Conservation (phyloP, 1,139 yeast species). For the Kurtzmaniella quercitrusa region DNA sequence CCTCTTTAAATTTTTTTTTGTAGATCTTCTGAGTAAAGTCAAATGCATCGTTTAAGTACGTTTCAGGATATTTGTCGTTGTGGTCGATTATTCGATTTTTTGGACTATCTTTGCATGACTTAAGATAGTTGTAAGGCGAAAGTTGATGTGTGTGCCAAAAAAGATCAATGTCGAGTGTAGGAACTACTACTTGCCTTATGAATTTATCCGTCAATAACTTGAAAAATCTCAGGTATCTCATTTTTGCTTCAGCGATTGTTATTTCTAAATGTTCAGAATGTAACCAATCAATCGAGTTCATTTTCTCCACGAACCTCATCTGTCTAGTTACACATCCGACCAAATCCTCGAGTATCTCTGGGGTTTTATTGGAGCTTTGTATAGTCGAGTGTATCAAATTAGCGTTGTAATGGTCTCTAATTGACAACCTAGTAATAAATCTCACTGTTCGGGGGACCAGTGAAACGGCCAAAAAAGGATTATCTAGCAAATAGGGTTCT, state of each 20-base stretch:
- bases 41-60: slow-evolving; percentile 9
- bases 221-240: slow-evolving; percentile 26
- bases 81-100: slow-evolving; percentile 11
- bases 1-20: slow-evolving; percentile 6
- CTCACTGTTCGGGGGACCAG: neutral
- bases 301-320: slow-evolving; percentile 24
- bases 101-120: slow-evolving; percentile 1
- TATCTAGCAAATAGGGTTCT: neutral
- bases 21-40: slow-evolving; percentile 12
- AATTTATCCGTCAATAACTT: slow-evolving; percentile 12
- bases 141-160: slow-evolving; percentile 31
- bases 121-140: slow-evolving; percentile 14
- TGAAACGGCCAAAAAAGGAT: neutral
- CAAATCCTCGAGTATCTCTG: slow-evolving; percentile 17
- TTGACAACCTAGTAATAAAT: neutral
- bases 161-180: slow-evolving; percentile 27
- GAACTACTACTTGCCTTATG: slow-evolving; percentile 10
- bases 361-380: neutral
- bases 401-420: neutral
- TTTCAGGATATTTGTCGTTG: slow-evolving; percentile 15
- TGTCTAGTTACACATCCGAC: slow-evolving; percentile 28
- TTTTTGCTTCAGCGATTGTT: slow-evolving; percentile 17
- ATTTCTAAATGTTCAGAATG: slow-evolving; percentile 16
- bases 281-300: slow-evolving; percentile 27
- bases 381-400: slow-evolving; percentile 3